phyloP scores from a whole-genome alignment of 805 yeast genomes.

The Schwanniomyces sp. region DNA sequence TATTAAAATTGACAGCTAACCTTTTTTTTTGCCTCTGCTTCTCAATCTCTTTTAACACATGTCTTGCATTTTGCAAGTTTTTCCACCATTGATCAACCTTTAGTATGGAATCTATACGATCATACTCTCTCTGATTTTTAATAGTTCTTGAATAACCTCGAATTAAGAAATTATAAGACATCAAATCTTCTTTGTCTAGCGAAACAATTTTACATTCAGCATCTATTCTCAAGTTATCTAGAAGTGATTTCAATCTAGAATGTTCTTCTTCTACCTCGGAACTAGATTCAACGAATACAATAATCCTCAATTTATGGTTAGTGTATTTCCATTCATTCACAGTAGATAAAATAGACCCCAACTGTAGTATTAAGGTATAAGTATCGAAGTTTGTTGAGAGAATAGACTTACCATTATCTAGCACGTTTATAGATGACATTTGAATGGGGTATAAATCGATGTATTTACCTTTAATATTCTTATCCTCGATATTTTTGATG shows the following conservation, averaged over 20 bases:
- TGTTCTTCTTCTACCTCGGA: constrained; percentile 72
- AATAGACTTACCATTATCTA: constrained; percentile 65
- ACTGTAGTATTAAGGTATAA: constrained; percentile 86
- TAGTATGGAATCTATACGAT: constrained; percentile 51
- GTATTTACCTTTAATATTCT: constrained; percentile 41
- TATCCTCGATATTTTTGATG: constrained; percentile 6
- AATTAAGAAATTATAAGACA: constrained; percentile 72
- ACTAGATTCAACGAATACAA: constrained; percentile 82
- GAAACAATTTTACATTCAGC: constrained; percentile 79
- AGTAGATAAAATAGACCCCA: constrained; percentile 90
- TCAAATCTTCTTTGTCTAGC: constrained; percentile 53
- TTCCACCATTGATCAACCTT: constrained; percentile 85
- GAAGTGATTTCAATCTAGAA: constrained; percentile 57
- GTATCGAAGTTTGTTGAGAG: constrained; percentile 93
- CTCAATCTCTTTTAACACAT: constrained; percentile 33
- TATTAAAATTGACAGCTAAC: background rate
- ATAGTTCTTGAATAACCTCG: constrained; percentile 55
- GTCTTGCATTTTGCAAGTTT: constrained; percentile 61
- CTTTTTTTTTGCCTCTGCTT: constrained; percentile 16
- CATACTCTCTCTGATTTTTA: constrained; percentile 23
- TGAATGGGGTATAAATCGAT: constrained; percentile 96
- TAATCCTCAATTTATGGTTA: constrained; percentile 67
- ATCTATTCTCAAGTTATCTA: constrained; percentile 78
- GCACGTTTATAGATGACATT: constrained; percentile 81
- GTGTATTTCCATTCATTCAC: constrained; percentile 90